phyloP scores from a whole-genome alignment of 345 rosid genomes.

The Citrus reticulata region DNA sequence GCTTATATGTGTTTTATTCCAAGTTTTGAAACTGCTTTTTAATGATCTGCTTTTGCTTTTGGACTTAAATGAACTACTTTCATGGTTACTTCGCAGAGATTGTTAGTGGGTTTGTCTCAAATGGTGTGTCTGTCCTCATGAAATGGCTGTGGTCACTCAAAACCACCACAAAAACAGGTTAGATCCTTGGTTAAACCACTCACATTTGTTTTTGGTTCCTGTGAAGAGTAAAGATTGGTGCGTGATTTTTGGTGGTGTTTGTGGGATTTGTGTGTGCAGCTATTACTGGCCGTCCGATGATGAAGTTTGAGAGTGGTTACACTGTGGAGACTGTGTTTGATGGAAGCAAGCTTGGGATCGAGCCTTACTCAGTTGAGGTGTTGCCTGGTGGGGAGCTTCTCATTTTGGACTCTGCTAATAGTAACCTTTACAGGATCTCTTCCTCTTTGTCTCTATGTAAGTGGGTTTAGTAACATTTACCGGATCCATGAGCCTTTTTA shows the following conservation, averaged over 20 bases:
- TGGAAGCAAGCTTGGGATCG: slow-evolving; percentile 95
- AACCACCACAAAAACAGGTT: slow-evolving; percentile 87
- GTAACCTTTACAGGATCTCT: slow-evolving; percentile 88
- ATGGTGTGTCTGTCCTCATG: slow-evolving; percentile 61
- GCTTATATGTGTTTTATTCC: neutral
- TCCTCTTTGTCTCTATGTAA: slow-evolving; percentile 85
- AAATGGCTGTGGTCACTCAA: slow-evolving; percentile 95
- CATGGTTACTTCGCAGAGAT: slow-evolving; percentile 54
- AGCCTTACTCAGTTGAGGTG: slow-evolving; percentile 79
- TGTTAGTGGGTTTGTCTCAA: slow-evolving; percentile 69
- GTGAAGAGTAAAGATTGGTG: slow-evolving; percentile 11
- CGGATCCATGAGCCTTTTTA: slow-evolving; percentile 41
- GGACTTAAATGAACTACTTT: slow-evolving; percentile 10
- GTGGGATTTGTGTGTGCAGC: slow-evolving; percentile 38
- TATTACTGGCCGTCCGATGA: slow-evolving; percentile 76
- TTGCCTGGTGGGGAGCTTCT: slow-evolving; percentile 84
- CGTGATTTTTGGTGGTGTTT: slow-evolving; percentile 3
- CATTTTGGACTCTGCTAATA: slow-evolving; percentile 84
- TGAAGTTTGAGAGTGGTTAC: slow-evolving; percentile 96
- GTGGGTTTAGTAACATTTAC: slow-evolving; percentile 66
- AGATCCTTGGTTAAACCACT: slow-evolving; percentile 25
- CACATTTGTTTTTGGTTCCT: slow-evolving; percentile 5
- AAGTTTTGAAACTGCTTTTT: neutral
- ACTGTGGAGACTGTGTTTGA: slow-evolving; percentile 95
- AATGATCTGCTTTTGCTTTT: slow-evolving; percentile 14